A percentile compares a stretch with the other conserved stretches of the same genome.
These are phyloP conservation scores for Acacia confusa DNA, from an alignment of 306 rosid genomes.

Conservation along the genomic window DNA sequence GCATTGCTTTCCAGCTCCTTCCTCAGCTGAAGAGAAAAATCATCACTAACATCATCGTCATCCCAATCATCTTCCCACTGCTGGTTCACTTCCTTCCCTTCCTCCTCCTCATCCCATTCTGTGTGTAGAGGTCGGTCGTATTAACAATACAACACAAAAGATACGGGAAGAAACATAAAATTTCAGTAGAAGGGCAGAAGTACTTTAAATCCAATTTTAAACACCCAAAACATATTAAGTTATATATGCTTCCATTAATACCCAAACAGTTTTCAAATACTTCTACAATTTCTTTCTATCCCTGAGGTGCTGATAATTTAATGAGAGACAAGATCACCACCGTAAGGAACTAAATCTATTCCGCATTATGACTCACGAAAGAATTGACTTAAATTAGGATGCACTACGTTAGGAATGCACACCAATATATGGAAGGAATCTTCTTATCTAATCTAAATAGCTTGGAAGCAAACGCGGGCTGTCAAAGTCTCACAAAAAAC, in stretches of 20 bases:
- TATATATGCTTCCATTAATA: not conserved
- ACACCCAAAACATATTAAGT: slow-evolving; percentile 3
- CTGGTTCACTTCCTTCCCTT: slow-evolving; percentile 73
- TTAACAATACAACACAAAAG: slow-evolving; percentile 11
- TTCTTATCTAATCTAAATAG: not conserved
- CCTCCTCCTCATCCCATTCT: slow-evolving; percentile 86
- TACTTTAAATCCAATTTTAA: not conserved
- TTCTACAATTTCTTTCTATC: not conserved
- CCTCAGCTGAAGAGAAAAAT: slow-evolving; percentile 86
- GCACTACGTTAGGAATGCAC: not conserved
- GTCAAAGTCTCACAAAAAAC: not conserved
- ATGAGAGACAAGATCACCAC: slow-evolving; percentile 10
- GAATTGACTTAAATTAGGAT: not conserved
- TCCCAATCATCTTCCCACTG: slow-evolving; percentile 99
- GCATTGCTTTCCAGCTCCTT: slow-evolving; percentile 75
- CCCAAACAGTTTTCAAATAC: slow-evolving; percentile 2
- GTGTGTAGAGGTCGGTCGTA: slow-evolving; percentile 30
- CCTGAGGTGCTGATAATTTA: not conserved
- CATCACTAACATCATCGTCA: slow-evolving; percentile 89
- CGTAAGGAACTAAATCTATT: slow-evolving; percentile 2
- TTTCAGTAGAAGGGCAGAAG: not conserved
- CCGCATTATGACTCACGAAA: not conserved
- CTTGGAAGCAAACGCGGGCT: not conserved
- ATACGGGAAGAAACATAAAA: slow-evolving; percentile 23
- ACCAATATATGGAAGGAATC: not conserved